These are phyloP conservation scores for Amphicarpaea edgeworthii DNA, from an alignment of 306 rosid genomes.

Conservation along the genomic window DNA sequence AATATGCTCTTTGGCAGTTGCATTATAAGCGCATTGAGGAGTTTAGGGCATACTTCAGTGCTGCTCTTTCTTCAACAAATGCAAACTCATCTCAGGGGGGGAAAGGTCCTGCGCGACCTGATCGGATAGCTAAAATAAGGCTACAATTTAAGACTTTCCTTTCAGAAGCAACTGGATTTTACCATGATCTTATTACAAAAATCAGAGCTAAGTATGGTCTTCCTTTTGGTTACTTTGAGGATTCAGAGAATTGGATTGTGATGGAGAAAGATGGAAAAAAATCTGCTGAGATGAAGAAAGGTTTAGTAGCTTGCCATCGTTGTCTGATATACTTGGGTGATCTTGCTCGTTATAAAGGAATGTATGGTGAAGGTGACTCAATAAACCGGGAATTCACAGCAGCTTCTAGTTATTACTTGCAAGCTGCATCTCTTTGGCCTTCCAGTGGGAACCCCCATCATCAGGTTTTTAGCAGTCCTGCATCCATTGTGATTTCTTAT, in stretches of 20 bases:
- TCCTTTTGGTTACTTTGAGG: conserved; percentile 82
- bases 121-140: conserved; percentile 78
- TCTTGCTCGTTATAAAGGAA: conserved; percentile 95
- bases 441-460: conserved; percentile 96
- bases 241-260: conserved; percentile 66
- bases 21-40: conserved; percentile 96
- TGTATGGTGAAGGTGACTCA: conserved; percentile 92
- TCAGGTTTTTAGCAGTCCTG: conserved; percentile 64
- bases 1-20: conserved; percentile 89
- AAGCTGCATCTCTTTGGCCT: conserved; percentile 93
- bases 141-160: conserved; percentile 91
- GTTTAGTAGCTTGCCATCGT: conserved; percentile 85
- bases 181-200: conserved; percentile 88
- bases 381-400: conserved; percentile 78
- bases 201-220: conserved; percentile 89
- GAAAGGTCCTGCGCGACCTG: conserved; percentile 76
- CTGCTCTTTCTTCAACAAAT: conserved; percentile 64
- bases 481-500: conserved; percentile 4
- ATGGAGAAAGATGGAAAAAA: conserved; percentile 87
- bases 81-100: conserved; percentile 71
- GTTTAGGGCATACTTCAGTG: conserved; percentile 73
- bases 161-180: conserved; percentile 94
- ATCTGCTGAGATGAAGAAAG: conserved; percentile 80
- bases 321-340: conserved; percentile 95
- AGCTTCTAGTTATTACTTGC: conserved; percentile 90